Conservation (phyloP, 306 rosid species). For the Betula pendula region DNA sequence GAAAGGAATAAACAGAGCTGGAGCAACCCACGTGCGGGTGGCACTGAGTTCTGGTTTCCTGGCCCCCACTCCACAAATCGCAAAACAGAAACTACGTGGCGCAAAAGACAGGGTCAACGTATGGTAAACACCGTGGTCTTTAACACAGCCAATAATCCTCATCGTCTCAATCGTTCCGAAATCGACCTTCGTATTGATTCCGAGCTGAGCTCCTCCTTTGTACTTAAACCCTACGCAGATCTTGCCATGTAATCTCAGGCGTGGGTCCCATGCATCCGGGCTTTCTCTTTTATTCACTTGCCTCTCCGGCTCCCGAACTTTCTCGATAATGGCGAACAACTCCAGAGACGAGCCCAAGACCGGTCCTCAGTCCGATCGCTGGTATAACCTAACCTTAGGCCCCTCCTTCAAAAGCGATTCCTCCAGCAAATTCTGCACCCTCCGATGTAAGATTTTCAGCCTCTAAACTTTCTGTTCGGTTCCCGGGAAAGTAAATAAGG, state of each 20-base stretch:
- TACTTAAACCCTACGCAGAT: background rate
- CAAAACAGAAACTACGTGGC: too few relatives aligned
- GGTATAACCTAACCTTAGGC: constrained; percentile 85
- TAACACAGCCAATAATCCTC: too few relatives aligned
- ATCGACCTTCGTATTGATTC: background rate
- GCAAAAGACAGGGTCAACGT: too few relatives aligned
- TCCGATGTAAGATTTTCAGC: constrained; percentile 63
- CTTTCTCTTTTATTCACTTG: background rate
- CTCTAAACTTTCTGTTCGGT: constrained; percentile 3
- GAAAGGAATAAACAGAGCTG: too few relatives aligned
- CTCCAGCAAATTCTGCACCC: constrained; percentile 79
- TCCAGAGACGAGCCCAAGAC: constrained; percentile 83
- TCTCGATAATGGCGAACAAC: constrained; percentile 58
- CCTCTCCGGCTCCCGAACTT: constrained; percentile 13
- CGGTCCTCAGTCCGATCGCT: constrained; percentile 72
- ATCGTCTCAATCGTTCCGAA: background rate
- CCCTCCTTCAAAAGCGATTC: constrained; percentile 82
- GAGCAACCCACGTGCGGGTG: too few relatives aligned
- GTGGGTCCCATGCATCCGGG: constrained; percentile 1
- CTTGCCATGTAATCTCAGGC: constrained; percentile 22
- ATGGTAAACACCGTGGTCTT: too few relatives aligned
- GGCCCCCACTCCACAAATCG: too few relatives aligned
- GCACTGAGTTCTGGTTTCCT: too few relatives aligned
- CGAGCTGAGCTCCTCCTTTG: background rate
- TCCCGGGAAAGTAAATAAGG: constrained; percentile 19